phyloP scores from a whole-genome alignment of 129 eudicot genomes.

The Helichrysum umbraculigerum region DNA sequence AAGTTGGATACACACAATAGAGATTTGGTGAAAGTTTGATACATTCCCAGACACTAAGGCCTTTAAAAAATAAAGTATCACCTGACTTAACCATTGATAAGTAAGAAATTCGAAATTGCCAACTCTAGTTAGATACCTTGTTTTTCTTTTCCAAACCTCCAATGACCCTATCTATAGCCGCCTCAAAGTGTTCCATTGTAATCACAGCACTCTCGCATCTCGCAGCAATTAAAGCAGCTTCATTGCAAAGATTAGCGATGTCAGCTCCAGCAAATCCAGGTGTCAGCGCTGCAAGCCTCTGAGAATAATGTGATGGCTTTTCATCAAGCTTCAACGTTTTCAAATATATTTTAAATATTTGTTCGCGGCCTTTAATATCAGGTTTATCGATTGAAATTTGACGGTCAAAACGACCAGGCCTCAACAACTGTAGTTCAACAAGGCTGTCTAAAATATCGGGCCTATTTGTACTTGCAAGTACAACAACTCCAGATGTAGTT shows the following conservation, averaged over 20 bases:
- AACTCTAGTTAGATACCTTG: too few relatives aligned
- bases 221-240: constrained; percentile 80
- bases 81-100: too few relatives aligned
- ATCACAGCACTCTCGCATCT: constrained; percentile 53
- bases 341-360: constrained; percentile 69
- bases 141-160: constrained; percentile 36
- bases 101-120: too few relatives aligned
- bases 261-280: constrained; percentile 95
- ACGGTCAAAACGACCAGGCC: constrained; percentile 84
- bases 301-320: constrained; percentile 60
- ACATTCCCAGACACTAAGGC: too few relatives aligned
- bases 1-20: too few relatives aligned
- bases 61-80: too few relatives aligned
- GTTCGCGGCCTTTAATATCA: constrained; percentile 86
- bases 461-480: constrained; percentile 78
- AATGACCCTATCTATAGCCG: constrained; percentile 80
- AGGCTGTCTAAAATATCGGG: constrained; percentile 78
- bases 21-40: too few relatives aligned
- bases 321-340: constrained; percentile 64
- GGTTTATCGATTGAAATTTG: constrained; percentile 81
- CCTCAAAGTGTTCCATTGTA: constrained; percentile 70
- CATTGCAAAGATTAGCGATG: constrained; percentile 85
- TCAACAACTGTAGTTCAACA: too few relatives aligned
- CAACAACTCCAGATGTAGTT: constrained; percentile 71
- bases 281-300: constrained; percentile 77